Evolutionary conservation across 805 yeast species (phyloP).

Genomic region (Metschnikowia gruessii): DNA sequence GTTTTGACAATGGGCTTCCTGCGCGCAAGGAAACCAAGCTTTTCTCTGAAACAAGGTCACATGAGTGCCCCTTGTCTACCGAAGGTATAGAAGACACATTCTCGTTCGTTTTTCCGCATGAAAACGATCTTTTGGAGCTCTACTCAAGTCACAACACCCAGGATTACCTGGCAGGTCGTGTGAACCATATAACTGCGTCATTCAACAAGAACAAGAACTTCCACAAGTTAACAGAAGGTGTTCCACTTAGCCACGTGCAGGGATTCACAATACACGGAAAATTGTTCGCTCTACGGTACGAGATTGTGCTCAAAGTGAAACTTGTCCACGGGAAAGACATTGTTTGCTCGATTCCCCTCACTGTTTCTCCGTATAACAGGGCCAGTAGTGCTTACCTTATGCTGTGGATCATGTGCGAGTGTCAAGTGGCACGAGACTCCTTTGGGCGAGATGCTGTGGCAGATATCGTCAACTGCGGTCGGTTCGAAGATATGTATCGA

Average conservation of each 20-base stretch:
- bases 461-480: slow-evolving; percentile 18
- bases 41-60: slow-evolving; percentile 31
- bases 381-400: slow-evolving; percentile 47
- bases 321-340: slow-evolving; percentile 49
- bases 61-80: slow-evolving; percentile 23
- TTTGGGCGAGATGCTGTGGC: slow-evolving; percentile 35
- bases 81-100: slow-evolving; percentile 28
- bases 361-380: slow-evolving; percentile 52
- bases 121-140: slow-evolving; percentile 34
- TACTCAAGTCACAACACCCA: slow-evolving; percentile 11
- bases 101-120: slow-evolving; percentile 31
- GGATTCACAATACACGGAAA: slow-evolving; percentile 51
- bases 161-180: slow-evolving; percentile 6
- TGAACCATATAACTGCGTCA: slow-evolving; percentile 16
- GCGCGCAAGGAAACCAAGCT: slow-evolving; percentile 46
- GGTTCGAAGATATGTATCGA: slow-evolving; percentile 23
- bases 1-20: slow-evolving; percentile 50
- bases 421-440: slow-evolving; percentile 39
- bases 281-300: slow-evolving; percentile 51
- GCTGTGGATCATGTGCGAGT: slow-evolving; percentile 52
- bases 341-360: slow-evolving; percentile 49
- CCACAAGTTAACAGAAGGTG: slow-evolving; percentile 35
- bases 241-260: slow-evolving; percentile 46
- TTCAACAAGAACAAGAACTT: slow-evolving; percentile 23
- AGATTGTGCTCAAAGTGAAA: slow-evolving; percentile 48